Percentiles rank a stretch among this genome's conserved stretches.
Evolutionary conservation across 345 rosid genomes (phyloP).

Genomic region (Balakata baccata): DNA sequence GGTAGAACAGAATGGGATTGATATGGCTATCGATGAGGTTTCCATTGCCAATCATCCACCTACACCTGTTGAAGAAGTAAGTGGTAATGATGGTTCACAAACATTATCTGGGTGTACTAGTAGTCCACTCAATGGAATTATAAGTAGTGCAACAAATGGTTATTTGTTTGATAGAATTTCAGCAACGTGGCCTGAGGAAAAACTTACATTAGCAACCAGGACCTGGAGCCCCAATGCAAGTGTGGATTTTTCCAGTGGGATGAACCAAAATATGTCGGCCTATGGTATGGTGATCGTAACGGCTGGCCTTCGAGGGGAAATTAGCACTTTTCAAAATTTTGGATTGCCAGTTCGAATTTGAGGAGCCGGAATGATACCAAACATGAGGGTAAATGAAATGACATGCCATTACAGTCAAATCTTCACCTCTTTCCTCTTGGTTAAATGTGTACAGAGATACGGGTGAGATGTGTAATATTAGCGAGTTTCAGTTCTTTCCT

Average conservation of each 20-base stretch:
- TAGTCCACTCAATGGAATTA: slow-evolving; percentile 67
- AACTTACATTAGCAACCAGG: slow-evolving; percentile 44
- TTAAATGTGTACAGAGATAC: slow-evolving; percentile 62
- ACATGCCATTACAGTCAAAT: slow-evolving; percentile 15
- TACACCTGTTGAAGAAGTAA: slow-evolving; percentile 60
- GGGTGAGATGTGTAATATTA: slow-evolving; percentile 70
- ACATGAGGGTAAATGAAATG: slow-evolving; percentile 21
- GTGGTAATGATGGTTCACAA: slow-evolving; percentile 40
- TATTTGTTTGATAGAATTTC: slow-evolving; percentile 89
- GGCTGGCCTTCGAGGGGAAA: slow-evolving; percentile 82
- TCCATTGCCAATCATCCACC: slow-evolving; percentile 77
- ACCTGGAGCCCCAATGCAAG: slow-evolving; percentile 49
- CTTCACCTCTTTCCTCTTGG: slow-evolving; percentile 17
- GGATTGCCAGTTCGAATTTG: slow-evolving; percentile 73
- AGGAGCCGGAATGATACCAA: slow-evolving; percentile 6
- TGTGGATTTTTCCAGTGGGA: slow-evolving; percentile 47
- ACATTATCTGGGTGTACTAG: slow-evolving; percentile 39
- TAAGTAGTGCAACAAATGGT: slow-evolving; percentile 70
- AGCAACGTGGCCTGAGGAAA: slow-evolving; percentile 94
- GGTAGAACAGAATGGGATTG: slow-evolving; percentile 41
- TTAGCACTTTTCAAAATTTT: slow-evolving; percentile 81
- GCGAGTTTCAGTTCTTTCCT: slow-evolving; percentile 41
- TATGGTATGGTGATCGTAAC: slow-evolving; percentile 90
- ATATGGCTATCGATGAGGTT: slow-evolving; percentile 46
- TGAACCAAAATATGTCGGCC: slow-evolving; percentile 55